Percentiles rank a stretch among this genome's conserved stretches.
These are phyloP conservation scores for Lentithecium fluviatile DNA, from an alignment of 495 filamentous ascomycete species.

Conservation along the genomic window DNA sequence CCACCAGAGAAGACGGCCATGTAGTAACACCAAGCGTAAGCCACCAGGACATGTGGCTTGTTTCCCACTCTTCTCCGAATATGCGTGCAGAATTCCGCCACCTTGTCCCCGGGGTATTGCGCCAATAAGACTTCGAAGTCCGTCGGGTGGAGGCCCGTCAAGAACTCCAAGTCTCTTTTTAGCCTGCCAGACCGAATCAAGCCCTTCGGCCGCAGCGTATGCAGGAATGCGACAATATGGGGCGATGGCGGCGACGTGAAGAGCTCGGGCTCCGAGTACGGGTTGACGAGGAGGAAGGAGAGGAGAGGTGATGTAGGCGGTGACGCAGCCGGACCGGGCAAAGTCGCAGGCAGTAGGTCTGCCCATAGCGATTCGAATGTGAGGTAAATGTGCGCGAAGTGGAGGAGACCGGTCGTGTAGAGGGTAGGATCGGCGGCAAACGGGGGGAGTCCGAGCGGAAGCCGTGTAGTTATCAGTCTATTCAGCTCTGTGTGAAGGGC, in stretches of 20 bases:
- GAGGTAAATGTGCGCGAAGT: constrained; percentile 49
- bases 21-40: constrained; percentile 61
- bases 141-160: constrained; percentile 25
- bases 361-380: constrained; percentile 48
- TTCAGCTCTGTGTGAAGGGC: constrained; percentile 49
- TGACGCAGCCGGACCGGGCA: constrained; percentile 15
- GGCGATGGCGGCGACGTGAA: constrained; percentile 19
- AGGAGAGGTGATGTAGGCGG: constrained; percentile 29
- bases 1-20: constrained; percentile 61
- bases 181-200: constrained; percentile 34
- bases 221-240: constrained; percentile 25
- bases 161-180: constrained; percentile 32
- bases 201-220: constrained; percentile 33
- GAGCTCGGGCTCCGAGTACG: constrained; percentile 21
- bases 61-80: constrained; percentile 36
- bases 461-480: constrained; percentile 47
- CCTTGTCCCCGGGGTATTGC: constrained; percentile 25
- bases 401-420: constrained; percentile 47
- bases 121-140: constrained; percentile 31
- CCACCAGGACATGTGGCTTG: constrained; percentile 54
- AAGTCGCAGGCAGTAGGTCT: constrained; percentile 29
- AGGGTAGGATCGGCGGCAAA: constrained; percentile 38
- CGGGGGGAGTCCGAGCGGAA: constrained; percentile 51
- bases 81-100: constrained; percentile 38
- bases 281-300: constrained; percentile 36